Conservation (phyloP, 768 basidiomycete species). For the Suillus lakei region DNA sequence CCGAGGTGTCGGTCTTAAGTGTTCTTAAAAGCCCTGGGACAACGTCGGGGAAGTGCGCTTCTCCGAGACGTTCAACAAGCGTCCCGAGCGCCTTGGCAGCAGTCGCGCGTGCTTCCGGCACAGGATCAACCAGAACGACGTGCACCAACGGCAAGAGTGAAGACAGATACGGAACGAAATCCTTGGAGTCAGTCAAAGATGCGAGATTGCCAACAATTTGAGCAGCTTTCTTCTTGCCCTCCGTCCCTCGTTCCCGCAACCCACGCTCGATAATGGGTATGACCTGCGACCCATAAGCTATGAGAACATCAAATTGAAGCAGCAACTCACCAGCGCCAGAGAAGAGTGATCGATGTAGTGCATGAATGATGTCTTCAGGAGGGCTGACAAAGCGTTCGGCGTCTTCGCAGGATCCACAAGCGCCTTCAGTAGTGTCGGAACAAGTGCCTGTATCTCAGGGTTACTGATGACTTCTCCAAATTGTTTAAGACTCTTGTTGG, state of each 20-base stretch:
- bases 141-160: constrained; percentile 90
- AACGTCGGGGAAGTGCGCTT: constrained; percentile 92
- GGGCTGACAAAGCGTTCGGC: constrained; percentile 76
- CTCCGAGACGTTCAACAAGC: constrained; percentile 95
- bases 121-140: constrained; percentile 91
- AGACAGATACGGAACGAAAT: constrained; percentile 94
- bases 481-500: constrained; percentile 94
- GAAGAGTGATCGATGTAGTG: constrained; percentile 99
- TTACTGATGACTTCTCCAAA: constrained; percentile 99
- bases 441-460: constrained; percentile 92
- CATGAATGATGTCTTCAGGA: constrained; percentile 94
- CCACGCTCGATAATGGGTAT: constrained; percentile 96
- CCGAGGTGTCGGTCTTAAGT: constrained; percentile 90
- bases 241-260: constrained; percentile 87
- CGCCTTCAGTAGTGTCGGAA: constrained; percentile 89
- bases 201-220: constrained; percentile 98
- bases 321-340: constrained; percentile 74
- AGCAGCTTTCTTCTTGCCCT: constrained; percentile 93
- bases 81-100: constrained; percentile 97
- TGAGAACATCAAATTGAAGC: neutral
- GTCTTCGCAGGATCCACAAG: constrained; percentile 95
- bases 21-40: constrained; percentile 88
- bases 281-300: constrained; percentile 53
- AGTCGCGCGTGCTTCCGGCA: constrained; percentile 96
- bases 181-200: constrained; percentile 85